Evolutionary conservation across 139 green algal species (phyloP), one percentile per base, ranked within the genome.

Genomic region (Tetratostichococcus sp.): DNA sequence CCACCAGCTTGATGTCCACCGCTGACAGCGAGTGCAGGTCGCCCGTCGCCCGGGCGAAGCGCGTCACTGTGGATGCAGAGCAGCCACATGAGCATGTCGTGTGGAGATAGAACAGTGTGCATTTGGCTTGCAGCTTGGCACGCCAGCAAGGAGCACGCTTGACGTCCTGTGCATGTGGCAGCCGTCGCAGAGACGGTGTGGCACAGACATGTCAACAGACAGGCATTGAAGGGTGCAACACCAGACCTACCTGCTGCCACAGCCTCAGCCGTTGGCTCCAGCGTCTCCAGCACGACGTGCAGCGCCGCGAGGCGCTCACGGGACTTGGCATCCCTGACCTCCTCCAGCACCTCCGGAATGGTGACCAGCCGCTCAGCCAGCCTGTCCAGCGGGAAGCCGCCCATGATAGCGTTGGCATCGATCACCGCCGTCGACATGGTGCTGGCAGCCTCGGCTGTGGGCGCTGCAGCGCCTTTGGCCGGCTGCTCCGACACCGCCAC

Each of bases 331-430:
- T 97, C 92, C 1, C 88, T 79, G 1, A 97, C 76, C 76, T 97
- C 93, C 1, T 74, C 50, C 1, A 96, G 65, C 30, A 97, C 93
- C 59, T 96, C 89, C 32, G 86, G 82, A 1, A 91, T 91, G 17
- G 92, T 97, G 14, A 92, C 77, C 14, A 84, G 80, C 26, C 70
- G 70, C 33, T 94, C 86, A 1, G 82, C 87, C 22, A 93, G 57
- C 19, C 65, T 71, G 30, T 90, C 73, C 11, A 96, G 73, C 0
- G 79, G 69, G 8, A 91, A 21, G 4, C 91, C 89, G 33, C 71
- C 85, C 72, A 98, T 96, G 43, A 98, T 88, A 25, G 93, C 92
- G 73, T 97, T 98, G 31, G 93, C 85, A 67, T 98, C 93, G 1
- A 97, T 75, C 21, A 97, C 86, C 23, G 82, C 86, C 19, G 84